A percentile compares a stretch with the other conserved stretches of the same genome.
These are phyloP conservation scores for Anisogramma anomala DNA, from an alignment of 2,329 filamentous ascomycete species.

Conservation along the genomic window DNA sequence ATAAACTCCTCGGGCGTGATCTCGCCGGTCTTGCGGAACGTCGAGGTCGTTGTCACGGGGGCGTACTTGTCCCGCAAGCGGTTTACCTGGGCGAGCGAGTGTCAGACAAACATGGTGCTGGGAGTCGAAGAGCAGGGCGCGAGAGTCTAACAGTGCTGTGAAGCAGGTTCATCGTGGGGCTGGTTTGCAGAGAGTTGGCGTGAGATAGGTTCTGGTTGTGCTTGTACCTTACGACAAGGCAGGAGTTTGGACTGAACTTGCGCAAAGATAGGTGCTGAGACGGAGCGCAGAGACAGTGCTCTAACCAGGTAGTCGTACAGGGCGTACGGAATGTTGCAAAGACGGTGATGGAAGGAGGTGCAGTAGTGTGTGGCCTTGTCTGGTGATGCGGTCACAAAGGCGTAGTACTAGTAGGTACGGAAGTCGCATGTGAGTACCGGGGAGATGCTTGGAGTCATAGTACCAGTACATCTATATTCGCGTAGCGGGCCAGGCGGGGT, in stretches of 20 bases:
- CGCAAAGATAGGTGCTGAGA: too few relatives aligned
- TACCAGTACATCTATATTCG: too few relatives aligned
- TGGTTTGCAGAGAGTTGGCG: not conserved
- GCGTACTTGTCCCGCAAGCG: slow-evolving; percentile 85
- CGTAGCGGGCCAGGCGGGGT: too few relatives aligned
- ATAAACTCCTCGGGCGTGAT: slow-evolving; percentile 97
- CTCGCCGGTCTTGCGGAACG: slow-evolving; percentile 85
- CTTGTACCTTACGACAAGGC: too few relatives aligned
- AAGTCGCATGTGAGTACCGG: too few relatives aligned
- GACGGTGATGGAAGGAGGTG: not conserved
- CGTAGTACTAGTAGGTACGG: not conserved
- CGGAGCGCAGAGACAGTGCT: too few relatives aligned
- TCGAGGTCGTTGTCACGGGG: slow-evolving; percentile 79
- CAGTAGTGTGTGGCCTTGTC: not conserved
- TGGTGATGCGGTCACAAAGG: not conserved
- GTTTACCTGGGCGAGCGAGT: slow-evolving; percentile 46
- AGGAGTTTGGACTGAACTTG: too few relatives aligned
- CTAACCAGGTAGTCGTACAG: too few relatives aligned
- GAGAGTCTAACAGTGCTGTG: slow-evolving; percentile 15
- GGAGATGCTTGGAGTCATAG: too few relatives aligned
- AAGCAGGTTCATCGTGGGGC: slow-evolving; percentile 2
- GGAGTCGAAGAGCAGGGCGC: slow-evolving; percentile 57
- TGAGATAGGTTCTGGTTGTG: not conserved
- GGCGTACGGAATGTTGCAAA: not conserved
- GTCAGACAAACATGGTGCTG: slow-evolving; percentile 60